Base-by-base conservation (phyloP, 805 yeast species). In the Grigorovia yakushimaensis region DNA sequence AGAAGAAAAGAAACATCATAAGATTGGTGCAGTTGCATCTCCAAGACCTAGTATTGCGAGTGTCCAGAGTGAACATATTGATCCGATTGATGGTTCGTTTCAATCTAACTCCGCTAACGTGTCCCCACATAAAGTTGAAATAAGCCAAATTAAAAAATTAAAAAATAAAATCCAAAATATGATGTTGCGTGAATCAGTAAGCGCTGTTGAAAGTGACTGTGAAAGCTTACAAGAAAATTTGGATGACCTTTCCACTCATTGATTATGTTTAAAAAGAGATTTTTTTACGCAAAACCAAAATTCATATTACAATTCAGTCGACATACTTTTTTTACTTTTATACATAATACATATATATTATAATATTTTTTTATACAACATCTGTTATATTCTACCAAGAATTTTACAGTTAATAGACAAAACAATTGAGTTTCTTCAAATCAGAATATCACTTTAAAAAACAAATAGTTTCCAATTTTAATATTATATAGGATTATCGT, bases 1-100 rank as follows among this genome's bases (percentile, higher is more conserved):
- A 27, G 86, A 81, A 39, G 89, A 80, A 53, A 64, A 56, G 39
- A 52, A 48, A 33, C 47, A 49, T 6, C 64, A 61, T 43, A 54
- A 58, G 22, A 50, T 59, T 18, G 65, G 60, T 27, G 60, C 54
- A 27, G 47, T 51, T 3, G 41, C 43, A 8, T 58, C 61, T 13
- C 61, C 63, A 41, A 54, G 54, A 44, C 47, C 49, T 20, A 59
- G 62, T 47, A 49, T 56, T n/a, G 47, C 50, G 30, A 49, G 52
- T 45, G 48, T 48, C 33, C 49, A 17, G 11, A 44, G 38, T 30
- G 46, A 23, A 40, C 24, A 35, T 21, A 19, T n/a, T 11, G 44
- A 42, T 27, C 37, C 37, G 15, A 10, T 42, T 20, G 45, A 42
- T 18, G 39, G 19, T 3, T 17, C 23, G 2, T 15, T 37, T 9